A percentile compares a stretch with the other conserved stretches of the same genome.
These are phyloP conservation scores for Lepidium aucheri DNA, from an alignment of 345 rosid species.

Conservation along the genomic window DNA sequence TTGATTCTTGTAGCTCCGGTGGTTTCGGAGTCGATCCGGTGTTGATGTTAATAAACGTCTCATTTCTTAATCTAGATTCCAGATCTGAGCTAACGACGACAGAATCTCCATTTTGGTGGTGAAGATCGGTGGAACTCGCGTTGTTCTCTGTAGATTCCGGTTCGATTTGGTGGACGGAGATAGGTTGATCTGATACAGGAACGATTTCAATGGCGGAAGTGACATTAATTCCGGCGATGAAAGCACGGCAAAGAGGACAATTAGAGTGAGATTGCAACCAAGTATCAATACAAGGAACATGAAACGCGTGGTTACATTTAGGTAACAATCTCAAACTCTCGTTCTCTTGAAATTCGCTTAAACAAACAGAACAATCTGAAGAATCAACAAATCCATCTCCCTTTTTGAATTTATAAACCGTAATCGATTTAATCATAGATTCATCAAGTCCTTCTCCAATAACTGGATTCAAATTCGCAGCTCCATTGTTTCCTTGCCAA, in stretches of 20 bases:
- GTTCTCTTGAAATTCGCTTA: conserved; percentile 62
- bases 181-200: neutral
- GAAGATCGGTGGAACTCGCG: neutral
- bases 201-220: neutral
- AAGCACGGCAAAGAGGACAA: conserved; percentile 76
- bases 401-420: conserved; percentile 42
- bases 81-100: conserved; percentile 37
- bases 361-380: conserved; percentile 70
- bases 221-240: neutral
- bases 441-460: conserved; percentile 51
- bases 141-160: neutral
- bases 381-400: conserved; percentile 59
- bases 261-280: conserved; percentile 78
- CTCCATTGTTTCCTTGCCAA: neutral
- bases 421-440: conserved; percentile 48
- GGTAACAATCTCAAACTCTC: conserved; percentile 65
- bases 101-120: conserved; percentile 8
- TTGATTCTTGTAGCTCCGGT: neutral
- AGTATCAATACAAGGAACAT: conserved; percentile 73
- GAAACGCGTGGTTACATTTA: conserved; percentile 78
- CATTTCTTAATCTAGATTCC: conserved; percentile 25
- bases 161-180: neutral
- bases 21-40: conserved; percentile 2
- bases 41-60: conserved; percentile 2
- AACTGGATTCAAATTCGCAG: neutral